phyloP scores from a whole-genome alignment of 2,329 filamentous ascomycete species.

The Dothideomycetes sp. region DNA sequence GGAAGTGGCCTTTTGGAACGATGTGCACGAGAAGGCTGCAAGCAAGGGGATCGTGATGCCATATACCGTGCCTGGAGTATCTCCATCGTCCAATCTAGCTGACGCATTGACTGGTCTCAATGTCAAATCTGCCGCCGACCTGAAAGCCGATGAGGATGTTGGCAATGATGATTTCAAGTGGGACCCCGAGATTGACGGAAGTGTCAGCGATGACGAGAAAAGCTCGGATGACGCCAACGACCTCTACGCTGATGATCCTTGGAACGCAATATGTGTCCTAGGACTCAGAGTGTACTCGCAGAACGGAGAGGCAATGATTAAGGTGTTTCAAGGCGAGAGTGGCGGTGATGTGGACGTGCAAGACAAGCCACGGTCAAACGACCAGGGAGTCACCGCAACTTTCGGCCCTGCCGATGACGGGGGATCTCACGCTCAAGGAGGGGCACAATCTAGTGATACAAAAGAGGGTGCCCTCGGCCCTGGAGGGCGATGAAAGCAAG shows the following conservation, averaged over 20 bases:
- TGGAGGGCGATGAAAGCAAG: no score
- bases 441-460: no score
- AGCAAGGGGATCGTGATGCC: background rate
- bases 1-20: background rate
- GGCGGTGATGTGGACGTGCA: background rate
- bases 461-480: no score
- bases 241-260: conserved; percentile 40
- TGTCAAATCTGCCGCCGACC: background rate
- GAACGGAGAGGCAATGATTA: conserved; percentile 40
- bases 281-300: conserved; percentile 45
- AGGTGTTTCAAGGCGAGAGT: conserved; percentile 24
- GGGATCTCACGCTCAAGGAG: no score
- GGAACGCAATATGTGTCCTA: conserved; percentile 50
- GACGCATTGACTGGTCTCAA: no score
- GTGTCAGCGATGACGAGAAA: conserved; percentile 7
- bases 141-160: conserved; percentile 11
- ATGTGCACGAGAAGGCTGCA: background rate
- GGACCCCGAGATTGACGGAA: conserved; percentile 17
- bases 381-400: no score
- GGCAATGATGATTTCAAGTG: conserved; percentile 21
- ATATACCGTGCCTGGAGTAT: background rate
- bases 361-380: background rate
- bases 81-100: no score
- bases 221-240: conserved; percentile 25
- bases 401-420: no score